These are phyloP conservation scores for Solanum chaucha DNA, from an alignment of 257 asterid species.

Conservation along the genomic window DNA sequence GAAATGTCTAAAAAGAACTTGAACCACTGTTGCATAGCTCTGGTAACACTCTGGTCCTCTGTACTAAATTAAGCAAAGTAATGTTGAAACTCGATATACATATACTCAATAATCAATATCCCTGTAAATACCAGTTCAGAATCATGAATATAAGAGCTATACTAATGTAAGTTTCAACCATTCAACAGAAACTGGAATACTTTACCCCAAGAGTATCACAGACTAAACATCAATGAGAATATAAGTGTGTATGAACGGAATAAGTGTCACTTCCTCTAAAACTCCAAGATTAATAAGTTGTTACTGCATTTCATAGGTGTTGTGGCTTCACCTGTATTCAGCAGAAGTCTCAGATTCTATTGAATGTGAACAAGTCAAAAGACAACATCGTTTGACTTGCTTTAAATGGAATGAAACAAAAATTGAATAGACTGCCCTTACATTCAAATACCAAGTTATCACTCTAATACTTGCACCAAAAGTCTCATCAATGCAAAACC, in stretches of 20 bases:
- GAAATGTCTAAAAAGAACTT: conserved; percentile 72
- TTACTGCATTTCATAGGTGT: background rate
- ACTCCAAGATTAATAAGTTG: background rate
- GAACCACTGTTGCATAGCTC: conserved; percentile 37
- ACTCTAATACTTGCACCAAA: background rate
- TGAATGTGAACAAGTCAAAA: background rate
- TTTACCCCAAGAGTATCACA: background rate
- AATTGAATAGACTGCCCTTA: background rate
- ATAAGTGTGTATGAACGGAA: background rate
- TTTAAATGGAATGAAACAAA: background rate
- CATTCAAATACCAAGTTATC: background rate
- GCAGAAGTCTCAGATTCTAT: background rate
- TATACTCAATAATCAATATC: background rate
- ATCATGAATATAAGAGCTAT: background rate
- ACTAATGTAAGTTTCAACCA: background rate
- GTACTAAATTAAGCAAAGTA: background rate
- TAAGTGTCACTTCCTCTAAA: background rate
- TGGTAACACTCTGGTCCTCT: background rate
- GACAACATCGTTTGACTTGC: background rate
- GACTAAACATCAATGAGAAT: background rate
- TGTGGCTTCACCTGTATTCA: background rate
- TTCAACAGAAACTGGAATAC: background rate
- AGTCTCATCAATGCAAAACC: background rate
- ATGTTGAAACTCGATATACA: background rate
- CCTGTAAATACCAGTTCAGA: background rate